These are phyloP conservation scores for Rhynchosporium agropyri DNA, from an alignment of 2,329 filamentous ascomycete genomes.

Conservation along the genomic window DNA sequence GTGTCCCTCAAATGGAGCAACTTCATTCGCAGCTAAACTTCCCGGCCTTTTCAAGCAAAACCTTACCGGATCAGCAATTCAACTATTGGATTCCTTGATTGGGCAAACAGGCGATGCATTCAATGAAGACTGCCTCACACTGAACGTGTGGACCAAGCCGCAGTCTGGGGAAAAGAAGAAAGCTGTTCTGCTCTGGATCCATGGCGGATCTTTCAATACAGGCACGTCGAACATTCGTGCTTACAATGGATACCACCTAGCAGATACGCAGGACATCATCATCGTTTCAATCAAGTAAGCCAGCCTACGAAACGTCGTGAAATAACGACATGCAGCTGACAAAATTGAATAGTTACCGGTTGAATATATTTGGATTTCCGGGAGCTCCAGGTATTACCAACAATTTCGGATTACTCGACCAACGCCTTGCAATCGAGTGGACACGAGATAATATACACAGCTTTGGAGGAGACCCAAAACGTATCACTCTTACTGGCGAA, in stretches of 20 bases:
- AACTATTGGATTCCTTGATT: slow-evolving; percentile 15
- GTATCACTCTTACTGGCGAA: slow-evolving; percentile 48
- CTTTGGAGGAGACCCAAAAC: slow-evolving; percentile 47
- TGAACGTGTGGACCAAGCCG: slow-evolving; percentile 44
- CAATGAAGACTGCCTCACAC: slow-evolving; percentile 44
- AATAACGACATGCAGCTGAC: background rate
- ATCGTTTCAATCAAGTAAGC: slow-evolving; percentile 51
- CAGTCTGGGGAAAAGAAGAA: slow-evolving; percentile 41
- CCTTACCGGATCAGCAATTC: slow-evolving; percentile 6
- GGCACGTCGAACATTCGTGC: slow-evolving; percentile 43
- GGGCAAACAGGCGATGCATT: slow-evolving; percentile 14
- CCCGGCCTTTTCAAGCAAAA: slow-evolving; percentile 7
- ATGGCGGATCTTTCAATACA: slow-evolving; percentile 46
- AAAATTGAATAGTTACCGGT: slow-evolving; percentile 25
- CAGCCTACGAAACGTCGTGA: background rate
- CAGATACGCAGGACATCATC: slow-evolving; percentile 47
- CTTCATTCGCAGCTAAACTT: background rate
- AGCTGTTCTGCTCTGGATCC: slow-evolving; percentile 49
- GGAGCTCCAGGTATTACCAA: slow-evolving; percentile 17
- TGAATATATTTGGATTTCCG: slow-evolving; percentile 33
- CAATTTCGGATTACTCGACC: slow-evolving; percentile 58
- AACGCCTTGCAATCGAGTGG: slow-evolving; percentile 60
- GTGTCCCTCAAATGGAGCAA: slow-evolving; percentile 18
- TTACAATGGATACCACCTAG: slow-evolving; percentile 49
- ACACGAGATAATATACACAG: slow-evolving; percentile 57